Base-by-base conservation (phyloP, 2,329 filamentous ascomycete species). In the Exophiala sp. region DNA sequence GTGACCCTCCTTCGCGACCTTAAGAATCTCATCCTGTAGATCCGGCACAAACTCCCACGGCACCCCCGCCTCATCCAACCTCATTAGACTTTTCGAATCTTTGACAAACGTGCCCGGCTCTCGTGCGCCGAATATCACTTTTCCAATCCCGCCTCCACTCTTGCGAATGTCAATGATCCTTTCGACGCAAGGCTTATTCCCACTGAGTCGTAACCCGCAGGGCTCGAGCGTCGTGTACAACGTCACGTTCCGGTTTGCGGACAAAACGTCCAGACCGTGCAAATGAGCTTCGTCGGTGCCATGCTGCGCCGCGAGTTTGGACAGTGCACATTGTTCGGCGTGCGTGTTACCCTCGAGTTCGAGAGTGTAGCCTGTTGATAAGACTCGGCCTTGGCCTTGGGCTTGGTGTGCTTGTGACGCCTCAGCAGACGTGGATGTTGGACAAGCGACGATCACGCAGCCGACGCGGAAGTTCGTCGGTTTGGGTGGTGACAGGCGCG, bases 391-490 rank as follows among this genome's bases (percentile, higher is more conserved):
- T 34, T 39, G 16, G 16, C 16, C 14, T 3, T 29, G 16, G 14
- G 68, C 63, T 84, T 71, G 21, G 69, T 63, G 18, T 40, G 56
- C 42, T 8, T 56, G 14, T 62, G 12, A 21, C 24, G 41, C 53
- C 57, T 42, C 60, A 45, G 43, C 69, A 63, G 46, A 59, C 50
- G 35, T 67, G 62, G 50, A 16, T 32, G 33, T 68, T 66, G 50
- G 66, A 68, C 54, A 54, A 12, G 62, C 55, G 12, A 94, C 79
- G 36, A 97, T 78, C n/a, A 96, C 71, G n/a, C 94, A 94, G 39
- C 94, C 94, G 18, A 99, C 91, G 55, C 92, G 84, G 75, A 91
- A 99, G 71, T 97, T 97, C 47, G 89, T 91, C 2, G 91, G 87
- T 65, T 87, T 91, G 24, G 90, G 89, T 2, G 89, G 88, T 9